Evolutionary conservation across 1,284 basidiomycete species (phyloP).

Genomic region (Coniferiporia sulphurascens): DNA sequence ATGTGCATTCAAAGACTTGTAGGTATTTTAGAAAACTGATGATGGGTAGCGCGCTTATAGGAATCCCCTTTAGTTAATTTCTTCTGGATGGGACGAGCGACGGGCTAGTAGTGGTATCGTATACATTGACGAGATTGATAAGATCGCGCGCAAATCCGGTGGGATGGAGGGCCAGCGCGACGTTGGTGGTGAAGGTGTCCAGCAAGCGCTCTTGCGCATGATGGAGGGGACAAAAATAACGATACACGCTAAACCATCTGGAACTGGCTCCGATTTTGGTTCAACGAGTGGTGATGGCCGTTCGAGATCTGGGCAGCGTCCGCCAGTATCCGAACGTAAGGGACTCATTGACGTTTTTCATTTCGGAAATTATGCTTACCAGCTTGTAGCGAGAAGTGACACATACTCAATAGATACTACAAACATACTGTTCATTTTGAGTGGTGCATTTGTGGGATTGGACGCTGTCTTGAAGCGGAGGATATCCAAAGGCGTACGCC

Average conservation of each 20-base stretch:
- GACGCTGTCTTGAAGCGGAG: conserved; percentile 78
- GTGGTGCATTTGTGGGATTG: conserved; percentile 91
- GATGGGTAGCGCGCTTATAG: not conserved
- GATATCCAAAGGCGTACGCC: conserved; percentile 75
- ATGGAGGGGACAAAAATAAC: conserved; percentile 88
- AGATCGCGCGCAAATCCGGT: conserved; percentile 70
- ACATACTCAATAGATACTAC: conserved; percentile 78
- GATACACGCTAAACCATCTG: conserved; percentile 57
- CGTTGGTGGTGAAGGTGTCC: conserved; percentile 94
- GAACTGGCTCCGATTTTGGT: conserved; percentile 4
- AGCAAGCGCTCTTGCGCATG: conserved; percentile 88
- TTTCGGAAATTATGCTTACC: not conserved
- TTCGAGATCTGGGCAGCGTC: conserved; percentile 38
- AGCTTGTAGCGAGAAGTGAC: conserved; percentile 53
- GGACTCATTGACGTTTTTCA: conserved; percentile 7
- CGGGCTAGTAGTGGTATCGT: conserved; percentile 88
- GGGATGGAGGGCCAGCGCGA: conserved; percentile 78
- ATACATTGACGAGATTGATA: conserved; percentile 96
- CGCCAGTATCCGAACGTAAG: conserved; percentile 34
- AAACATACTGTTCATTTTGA: conserved; percentile 87
- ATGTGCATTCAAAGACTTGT: conserved; percentile 82
- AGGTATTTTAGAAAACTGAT: conserved; percentile 9
- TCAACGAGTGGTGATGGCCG: conserved; percentile 37
- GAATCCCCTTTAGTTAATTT: conserved; percentile 55
- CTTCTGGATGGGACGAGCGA: conserved; percentile 82